phyloP scores from a whole-genome alignment of 2,329 filamentous ascomycete genomes.

The Aureobasidium sp. region DNA sequence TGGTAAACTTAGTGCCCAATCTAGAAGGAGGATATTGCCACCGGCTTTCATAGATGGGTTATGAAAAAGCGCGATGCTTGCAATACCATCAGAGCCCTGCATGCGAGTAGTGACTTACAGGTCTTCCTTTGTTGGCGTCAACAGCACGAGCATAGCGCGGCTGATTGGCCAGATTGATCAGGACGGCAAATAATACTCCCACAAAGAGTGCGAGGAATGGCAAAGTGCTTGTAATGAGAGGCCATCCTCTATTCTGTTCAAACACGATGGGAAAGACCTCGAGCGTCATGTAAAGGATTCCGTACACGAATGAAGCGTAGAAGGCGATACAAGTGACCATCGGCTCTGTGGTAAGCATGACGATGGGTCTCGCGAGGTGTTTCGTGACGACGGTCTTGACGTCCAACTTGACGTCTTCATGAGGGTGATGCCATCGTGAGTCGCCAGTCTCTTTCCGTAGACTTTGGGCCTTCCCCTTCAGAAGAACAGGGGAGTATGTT shows the following conservation, averaged over 20 bases:
- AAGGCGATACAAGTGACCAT: slow-evolving; percentile 39
- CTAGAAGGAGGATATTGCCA: no score
- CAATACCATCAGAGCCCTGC: no score
- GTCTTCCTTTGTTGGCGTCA: slow-evolving; percentile 26
- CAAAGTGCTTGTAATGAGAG: slow-evolving; percentile 33
- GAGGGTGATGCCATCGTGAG: slow-evolving; percentile 34
- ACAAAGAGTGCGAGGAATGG: slow-evolving; percentile 39
- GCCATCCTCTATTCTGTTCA: slow-evolving; percentile 34
- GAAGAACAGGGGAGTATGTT: slow-evolving; percentile 31
- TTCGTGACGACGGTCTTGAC: slow-evolving; percentile 34
- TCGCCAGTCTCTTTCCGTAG: slow-evolving; percentile 33
- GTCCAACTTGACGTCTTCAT: slow-evolving; percentile 36
- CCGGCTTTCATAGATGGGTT: no score
- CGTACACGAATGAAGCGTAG: slow-evolving; percentile 40
- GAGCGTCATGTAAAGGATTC: slow-evolving; percentile 38
- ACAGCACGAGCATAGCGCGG: slow-evolving; percentile 31
- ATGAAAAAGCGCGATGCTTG: no score
- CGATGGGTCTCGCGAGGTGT: slow-evolving; percentile 33
- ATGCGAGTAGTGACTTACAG: slow-evolving; percentile 14
- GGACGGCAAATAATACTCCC: slow-evolving; percentile 34
- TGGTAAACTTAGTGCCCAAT: no score
- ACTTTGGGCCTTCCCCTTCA: slow-evolving; percentile 31
- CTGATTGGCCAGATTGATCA: slow-evolving; percentile 36
- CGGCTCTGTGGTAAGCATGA: slow-evolving; percentile 40
- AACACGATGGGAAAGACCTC: slow-evolving; percentile 43